Evolutionary conservation across 192 early-diverging fungal genomes (phyloP), one percentile per base, ranked within the genome.

Genomic region (Coemansia sp.): DNA sequence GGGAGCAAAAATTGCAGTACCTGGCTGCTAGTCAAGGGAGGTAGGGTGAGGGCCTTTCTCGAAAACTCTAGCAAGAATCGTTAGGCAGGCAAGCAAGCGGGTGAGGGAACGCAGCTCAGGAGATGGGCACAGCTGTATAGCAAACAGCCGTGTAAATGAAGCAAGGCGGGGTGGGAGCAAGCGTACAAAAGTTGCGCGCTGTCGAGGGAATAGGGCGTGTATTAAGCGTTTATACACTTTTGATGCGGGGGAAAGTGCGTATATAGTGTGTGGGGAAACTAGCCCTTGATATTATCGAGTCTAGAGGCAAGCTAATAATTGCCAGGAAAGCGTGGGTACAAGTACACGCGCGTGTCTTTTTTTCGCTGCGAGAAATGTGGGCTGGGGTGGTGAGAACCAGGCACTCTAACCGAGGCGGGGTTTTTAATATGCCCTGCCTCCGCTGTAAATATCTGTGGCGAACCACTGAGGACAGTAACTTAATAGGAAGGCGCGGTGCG

Each of bases 91-190:
- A 58, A 58, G 29, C 49, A 2, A 20, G 29, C 34, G 55, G 55
- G 24, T 24, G 24, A 1, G 24, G 55, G 55, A 58, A 58, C 55
- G 29, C 55, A 20, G 11, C 29, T 58, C 55, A 20, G 44, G 18
- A 20, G 49, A 10, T 9, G 13, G 12, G 13, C 29, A 29, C 12
- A 7, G 12, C 38, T 41, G 36, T 13, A 20, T 27, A 16, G 38
- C 61, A 40, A 41, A 38, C 20, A 34, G 38, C 38, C 43, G 58
- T 27, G 33, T 31, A 62, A 69, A 69, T 69, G 55, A 62, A 29
- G 47, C 40, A 62, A 58, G 10, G 68, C 58, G 68, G 68, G 68
- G 68, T 69, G 68, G 68, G 68, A 69, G 68, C 55, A 69, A 38
- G 55, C 43, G 58, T 40, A n/a, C 31, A 38, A 16, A 46, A 40